phyloP scores from a whole-genome alignment of 495 filamentous ascomycete genomes.

The Massariosphaeria phaeospora region DNA sequence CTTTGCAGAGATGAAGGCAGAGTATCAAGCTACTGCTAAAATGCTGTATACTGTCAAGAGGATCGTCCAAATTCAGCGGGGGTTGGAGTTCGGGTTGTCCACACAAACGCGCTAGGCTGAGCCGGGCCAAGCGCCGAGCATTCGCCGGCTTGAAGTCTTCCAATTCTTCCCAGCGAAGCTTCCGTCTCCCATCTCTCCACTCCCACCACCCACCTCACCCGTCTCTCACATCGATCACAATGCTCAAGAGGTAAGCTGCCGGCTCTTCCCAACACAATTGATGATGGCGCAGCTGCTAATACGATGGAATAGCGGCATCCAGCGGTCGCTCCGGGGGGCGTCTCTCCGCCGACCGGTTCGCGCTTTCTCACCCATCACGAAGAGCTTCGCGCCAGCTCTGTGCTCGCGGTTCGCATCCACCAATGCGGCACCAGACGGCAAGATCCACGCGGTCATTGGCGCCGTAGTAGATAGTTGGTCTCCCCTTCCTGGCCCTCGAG shows the following conservation, averaged over 20 bases:
- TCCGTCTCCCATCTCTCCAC: slow-evolving; percentile 36
- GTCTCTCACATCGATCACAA: slow-evolving; percentile 39
- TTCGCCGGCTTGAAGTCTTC: neutral
- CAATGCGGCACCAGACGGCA: slow-evolving; percentile 39
- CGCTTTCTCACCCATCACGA: slow-evolving; percentile 40
- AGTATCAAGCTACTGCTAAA: too few species aligned
- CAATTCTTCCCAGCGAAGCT: neutral
- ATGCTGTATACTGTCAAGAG: too few species aligned
- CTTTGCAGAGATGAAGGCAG: too few species aligned
- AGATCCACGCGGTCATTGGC: slow-evolving; percentile 54
- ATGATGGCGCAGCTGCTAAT: slow-evolving; percentile 23
- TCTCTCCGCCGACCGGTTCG: slow-evolving; percentile 32
- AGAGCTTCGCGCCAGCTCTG: slow-evolving; percentile 37
- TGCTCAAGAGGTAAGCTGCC: slow-evolving; percentile 39
- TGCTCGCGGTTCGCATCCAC: slow-evolving; percentile 38
- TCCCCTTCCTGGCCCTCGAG: slow-evolving; percentile 14
- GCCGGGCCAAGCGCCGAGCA: neutral
- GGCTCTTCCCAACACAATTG: slow-evolving; percentile 28
- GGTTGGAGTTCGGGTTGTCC: too few species aligned
- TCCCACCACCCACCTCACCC: slow-evolving; percentile 40
- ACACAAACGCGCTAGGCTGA: neutral
- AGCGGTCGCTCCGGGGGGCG: slow-evolving; percentile 37
- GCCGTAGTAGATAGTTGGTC: slow-evolving; percentile 69
- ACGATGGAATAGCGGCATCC: slow-evolving; percentile 37
- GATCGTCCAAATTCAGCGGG: too few species aligned